Percentiles rank a stretch among this genome's conserved stretches.
Conservation (phyloP, 768 basidiomycete species). For the Saitozyma sp. region DNA sequence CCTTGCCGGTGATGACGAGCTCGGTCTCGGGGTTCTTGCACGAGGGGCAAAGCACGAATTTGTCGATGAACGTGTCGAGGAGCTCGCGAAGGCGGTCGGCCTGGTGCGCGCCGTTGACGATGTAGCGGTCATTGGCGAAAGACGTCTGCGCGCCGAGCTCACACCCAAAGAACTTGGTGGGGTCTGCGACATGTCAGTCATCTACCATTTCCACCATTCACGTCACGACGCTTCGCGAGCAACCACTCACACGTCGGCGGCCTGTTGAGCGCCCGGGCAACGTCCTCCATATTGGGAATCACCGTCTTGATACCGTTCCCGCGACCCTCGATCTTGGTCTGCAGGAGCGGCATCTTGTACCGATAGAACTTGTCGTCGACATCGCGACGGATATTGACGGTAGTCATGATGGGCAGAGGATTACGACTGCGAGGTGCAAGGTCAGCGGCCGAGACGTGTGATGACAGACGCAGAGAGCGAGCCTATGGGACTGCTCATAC, state of each 20-base stretch:
- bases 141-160: constrained; percentile 98
- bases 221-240: not conserved
- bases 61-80: constrained; percentile 95
- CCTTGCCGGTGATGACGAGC: constrained; percentile 68
- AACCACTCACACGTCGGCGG: constrained; percentile 67
- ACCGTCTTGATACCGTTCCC: constrained; percentile 99
- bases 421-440: constrained; percentile 14
- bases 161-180: constrained; percentile 98
- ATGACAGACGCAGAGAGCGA: too few species aligned
- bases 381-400: constrained; percentile 52
- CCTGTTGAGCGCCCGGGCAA: constrained; percentile 89
- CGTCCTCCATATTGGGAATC: constrained; percentile 96
- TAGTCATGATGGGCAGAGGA: constrained; percentile 46
- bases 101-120: constrained; percentile 96
- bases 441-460: too few species aligned
- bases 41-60: constrained; percentile 92
- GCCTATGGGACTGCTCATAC: too few species aligned
- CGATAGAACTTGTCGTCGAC: constrained; percentile 54
- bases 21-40: constrained; percentile 99
- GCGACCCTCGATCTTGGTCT: constrained; percentile 96
- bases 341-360: constrained; percentile 86
- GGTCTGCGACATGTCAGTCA: constrained; percentile 58
- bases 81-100: constrained; percentile 88
- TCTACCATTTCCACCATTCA: not conserved
- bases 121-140: constrained; percentile 94